Evolutionary conservation across 441 rosid species (phyloP).

Genomic region (Adansonia rubrostipa): DNA sequence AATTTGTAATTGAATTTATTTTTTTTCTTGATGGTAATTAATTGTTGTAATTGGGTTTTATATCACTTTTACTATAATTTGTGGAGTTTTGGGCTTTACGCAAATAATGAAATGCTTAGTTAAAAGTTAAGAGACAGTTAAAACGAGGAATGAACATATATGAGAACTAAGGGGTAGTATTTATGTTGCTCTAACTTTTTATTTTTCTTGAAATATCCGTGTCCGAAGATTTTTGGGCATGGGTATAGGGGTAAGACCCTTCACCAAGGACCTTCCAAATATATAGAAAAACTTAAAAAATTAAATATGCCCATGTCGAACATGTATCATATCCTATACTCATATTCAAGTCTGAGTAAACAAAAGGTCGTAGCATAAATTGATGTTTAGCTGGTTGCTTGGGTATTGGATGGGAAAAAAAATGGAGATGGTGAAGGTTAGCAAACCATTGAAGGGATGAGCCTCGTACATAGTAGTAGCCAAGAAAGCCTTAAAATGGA

Average conservation of each 20-base stretch:
- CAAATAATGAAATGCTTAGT: background rate
- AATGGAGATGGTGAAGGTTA: background rate
- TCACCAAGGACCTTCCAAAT: too few species aligned
- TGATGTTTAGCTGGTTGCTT: background rate
- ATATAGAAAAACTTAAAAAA: too few species aligned
- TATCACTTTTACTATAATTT: background rate
- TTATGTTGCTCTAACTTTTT: too few species aligned
- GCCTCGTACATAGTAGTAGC: background rate
- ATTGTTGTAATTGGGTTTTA: background rate
- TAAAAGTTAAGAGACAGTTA: background rate
- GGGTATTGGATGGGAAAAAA: background rate
- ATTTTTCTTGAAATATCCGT: too few species aligned
- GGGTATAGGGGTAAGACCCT: too few species aligned
- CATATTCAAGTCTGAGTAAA: background rate
- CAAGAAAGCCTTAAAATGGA: background rate
- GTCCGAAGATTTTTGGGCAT: too few species aligned
- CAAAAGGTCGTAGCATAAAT: background rate
- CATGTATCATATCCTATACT: too few species aligned
- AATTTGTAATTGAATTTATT: background rate
- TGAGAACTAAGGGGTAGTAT: background rate
- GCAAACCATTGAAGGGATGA: background rate
- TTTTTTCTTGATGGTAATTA: background rate
- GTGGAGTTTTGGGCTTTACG: background rate
- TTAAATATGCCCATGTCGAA: too few species aligned
- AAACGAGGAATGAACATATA: background rate